These are phyloP conservation scores for Penicillium capsulatum DNA, from an alignment of 2,329 filamentous ascomycete genomes.

Conservation along the genomic window DNA sequence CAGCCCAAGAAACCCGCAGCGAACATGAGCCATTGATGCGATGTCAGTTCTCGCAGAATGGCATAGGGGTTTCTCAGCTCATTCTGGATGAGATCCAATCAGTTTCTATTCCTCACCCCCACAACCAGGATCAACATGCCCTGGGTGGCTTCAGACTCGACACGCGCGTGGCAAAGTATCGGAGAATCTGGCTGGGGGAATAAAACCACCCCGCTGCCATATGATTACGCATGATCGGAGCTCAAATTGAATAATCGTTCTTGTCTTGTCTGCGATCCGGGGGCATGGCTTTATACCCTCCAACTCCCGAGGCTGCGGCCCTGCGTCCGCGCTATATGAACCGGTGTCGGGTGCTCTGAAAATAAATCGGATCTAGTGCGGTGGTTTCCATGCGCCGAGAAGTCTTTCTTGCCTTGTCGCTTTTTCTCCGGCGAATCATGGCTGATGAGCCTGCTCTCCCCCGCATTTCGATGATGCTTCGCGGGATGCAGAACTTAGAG, in stretches of 20 bases:
- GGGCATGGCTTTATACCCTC: constrained; percentile 4
- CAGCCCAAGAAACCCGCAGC: constrained; percentile 36
- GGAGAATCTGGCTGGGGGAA: constrained; percentile 29
- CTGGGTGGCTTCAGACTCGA: constrained; percentile 34
- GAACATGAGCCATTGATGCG: constrained; percentile 54
- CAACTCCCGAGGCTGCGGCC: not conserved
- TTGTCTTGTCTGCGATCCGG: not conserved
- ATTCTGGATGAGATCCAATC: constrained; percentile 3
- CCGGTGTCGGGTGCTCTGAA: no score
- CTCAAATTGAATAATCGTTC: not conserved
- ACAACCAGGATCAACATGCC: constrained; percentile 3
- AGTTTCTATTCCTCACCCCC: not conserved
- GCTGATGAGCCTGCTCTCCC: no score
- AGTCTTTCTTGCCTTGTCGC: no score
- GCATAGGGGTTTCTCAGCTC: constrained; percentile 6
- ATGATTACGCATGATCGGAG: constrained; percentile 26
- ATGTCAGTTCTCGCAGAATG: constrained; percentile 37
- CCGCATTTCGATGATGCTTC: no score
- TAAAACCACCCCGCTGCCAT: constrained; percentile 32
- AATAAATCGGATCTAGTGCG: no score
- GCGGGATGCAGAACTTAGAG: no score
- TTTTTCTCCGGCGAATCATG: no score
- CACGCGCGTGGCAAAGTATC: constrained; percentile 32
- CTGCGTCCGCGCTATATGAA: no score
- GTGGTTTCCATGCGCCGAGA: no score